A percentile compares a stretch with the other conserved stretches of the same genome.
Evolutionary conservation across 352 stramenopile species (phyloP).

Genomic region (Phytopythium boreale): DNA sequence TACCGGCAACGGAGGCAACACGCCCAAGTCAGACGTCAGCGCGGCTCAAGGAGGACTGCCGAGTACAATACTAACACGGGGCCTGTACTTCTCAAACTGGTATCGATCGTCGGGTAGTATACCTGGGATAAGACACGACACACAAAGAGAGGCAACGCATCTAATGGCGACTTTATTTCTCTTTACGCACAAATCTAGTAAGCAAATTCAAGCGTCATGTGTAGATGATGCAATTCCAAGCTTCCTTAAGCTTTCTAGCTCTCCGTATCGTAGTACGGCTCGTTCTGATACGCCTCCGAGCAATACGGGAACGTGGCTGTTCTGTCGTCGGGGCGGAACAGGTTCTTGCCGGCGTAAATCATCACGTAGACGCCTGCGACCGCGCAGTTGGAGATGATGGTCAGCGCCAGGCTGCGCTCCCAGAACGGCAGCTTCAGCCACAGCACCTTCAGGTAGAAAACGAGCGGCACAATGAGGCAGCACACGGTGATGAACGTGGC

Average conservation of each 20-base stretch:
- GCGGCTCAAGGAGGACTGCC: too few species aligned
- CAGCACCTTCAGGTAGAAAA: constrained; percentile 40
- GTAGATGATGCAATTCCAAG: too few species aligned
- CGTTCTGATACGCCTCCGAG: constrained; percentile 21
- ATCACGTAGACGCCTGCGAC: constrained; percentile 30
- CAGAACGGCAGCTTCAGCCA: constrained; percentile 32
- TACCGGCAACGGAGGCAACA: too few species aligned
- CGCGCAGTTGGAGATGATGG: constrained; percentile 27
- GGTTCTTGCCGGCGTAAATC: constrained; percentile 28
- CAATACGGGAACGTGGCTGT: constrained; percentile 27
- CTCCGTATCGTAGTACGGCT: constrained; percentile 17
- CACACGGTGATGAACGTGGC: constrained; percentile 31
- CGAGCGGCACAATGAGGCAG: constrained; percentile 38
- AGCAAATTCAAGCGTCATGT: too few species aligned
- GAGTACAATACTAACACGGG: too few species aligned
- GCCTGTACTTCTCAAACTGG: too few species aligned
- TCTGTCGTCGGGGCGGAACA: constrained; percentile 23
- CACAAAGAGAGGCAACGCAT: too few species aligned
- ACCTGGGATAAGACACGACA: too few species aligned
- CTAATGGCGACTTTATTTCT: too few species aligned
- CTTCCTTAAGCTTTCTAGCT: background rate
- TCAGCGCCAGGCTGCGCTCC: constrained; percentile 20
- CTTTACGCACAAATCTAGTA: too few species aligned
- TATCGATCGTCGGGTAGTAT: too few species aligned
- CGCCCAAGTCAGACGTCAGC: too few species aligned